These are phyloP conservation scores for Pseudogymnoascus sp. DNA, from an alignment of 2,329 filamentous ascomycete species.

Conservation along the genomic window DNA sequence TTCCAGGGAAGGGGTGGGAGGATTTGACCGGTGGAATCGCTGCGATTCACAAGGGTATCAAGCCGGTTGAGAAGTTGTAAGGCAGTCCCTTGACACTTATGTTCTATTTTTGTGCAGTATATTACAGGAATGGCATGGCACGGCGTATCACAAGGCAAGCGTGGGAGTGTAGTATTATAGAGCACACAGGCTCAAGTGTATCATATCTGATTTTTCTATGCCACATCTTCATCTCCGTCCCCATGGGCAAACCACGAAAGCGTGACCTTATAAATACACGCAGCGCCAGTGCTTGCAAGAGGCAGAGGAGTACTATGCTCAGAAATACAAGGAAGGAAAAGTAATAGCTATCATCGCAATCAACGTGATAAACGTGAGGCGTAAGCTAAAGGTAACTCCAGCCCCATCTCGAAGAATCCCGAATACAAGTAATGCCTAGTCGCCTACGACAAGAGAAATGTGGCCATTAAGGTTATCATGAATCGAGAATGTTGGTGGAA, in stretches of 20 bases:
- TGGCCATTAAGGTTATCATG: conserved; percentile 27
- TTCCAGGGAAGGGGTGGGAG: conserved; percentile 78
- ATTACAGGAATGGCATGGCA: conserved; percentile 9
- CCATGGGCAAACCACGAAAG: conserved; percentile 20
- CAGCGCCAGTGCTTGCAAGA: conserved; percentile 28
- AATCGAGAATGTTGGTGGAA: conserved; percentile 24
- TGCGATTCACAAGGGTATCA: conserved; percentile 93
- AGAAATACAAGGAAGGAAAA: conserved; percentile 26
- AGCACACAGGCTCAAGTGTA: conserved; percentile 21
- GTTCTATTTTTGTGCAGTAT: conserved; percentile 7
- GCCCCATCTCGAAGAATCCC: conserved; percentile 25
- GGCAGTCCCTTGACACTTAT: neutral
- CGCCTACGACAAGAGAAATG: conserved; percentile 20
- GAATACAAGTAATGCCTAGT: conserved; percentile 23
- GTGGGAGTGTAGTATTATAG: conserved; percentile 9
- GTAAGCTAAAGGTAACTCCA: conserved; percentile 29
- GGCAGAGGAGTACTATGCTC: conserved; percentile 16
- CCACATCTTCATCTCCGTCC: conserved; percentile 14
- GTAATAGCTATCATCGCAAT: conserved; percentile 27
- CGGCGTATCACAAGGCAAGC: conserved; percentile 8
- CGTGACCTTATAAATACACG: conserved; percentile 24
- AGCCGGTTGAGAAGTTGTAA: conserved; percentile 43
- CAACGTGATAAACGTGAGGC: conserved; percentile 20
- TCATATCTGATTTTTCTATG: conserved; percentile 24
- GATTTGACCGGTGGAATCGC: conserved; percentile 88